phyloP scores from a whole-genome alignment of 2,329 filamentous ascomycete genomes.

The Botrytis fragariae region DNA sequence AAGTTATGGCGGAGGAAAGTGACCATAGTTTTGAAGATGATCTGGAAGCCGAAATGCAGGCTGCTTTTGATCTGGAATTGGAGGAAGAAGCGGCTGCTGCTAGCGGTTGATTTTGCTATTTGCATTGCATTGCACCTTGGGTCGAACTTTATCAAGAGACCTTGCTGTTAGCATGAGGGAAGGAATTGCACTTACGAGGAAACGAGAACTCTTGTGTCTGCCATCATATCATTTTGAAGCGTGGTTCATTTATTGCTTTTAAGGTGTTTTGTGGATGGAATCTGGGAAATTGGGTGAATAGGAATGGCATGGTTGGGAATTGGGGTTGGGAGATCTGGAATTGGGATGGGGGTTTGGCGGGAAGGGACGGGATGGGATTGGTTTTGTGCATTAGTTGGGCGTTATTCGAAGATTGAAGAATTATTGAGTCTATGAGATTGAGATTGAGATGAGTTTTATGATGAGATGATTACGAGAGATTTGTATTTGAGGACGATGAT shows the following conservation, averaged over 20 bases:
- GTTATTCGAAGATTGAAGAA: neutral
- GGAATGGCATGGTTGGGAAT: neutral
- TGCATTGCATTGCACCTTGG: neutral
- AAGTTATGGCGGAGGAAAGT: slow-evolving; percentile 37
- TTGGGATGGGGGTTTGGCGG: neutral
- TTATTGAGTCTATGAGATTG: neutral
- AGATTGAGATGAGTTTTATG: neutral
- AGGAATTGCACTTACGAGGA: neutral
- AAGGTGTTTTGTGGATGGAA: slow-evolving; percentile 7
- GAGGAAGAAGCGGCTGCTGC: neutral
- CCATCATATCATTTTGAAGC: neutral
- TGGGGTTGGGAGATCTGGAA: neutral
- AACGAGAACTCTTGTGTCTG: neutral
- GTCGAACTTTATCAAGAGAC: slow-evolving; percentile 41
- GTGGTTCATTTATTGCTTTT: neutral
- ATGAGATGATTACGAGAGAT: neutral
- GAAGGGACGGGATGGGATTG: neutral
- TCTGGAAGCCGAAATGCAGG: slow-evolving; percentile 54
- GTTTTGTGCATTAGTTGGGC: slow-evolving; percentile 3
- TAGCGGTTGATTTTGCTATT: neutral
- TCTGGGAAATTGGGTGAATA: neutral
- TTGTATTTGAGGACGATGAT: neutral
- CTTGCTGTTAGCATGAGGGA: neutral
- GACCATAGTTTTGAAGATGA: slow-evolving; percentile 39
- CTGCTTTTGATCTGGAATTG: slow-evolving; percentile 43